Evolutionary conservation across 805 yeast genomes (phyloP), one percentile per base, ranked within the genome.

Genomic region (Suhomyces kilbournensis): DNA sequence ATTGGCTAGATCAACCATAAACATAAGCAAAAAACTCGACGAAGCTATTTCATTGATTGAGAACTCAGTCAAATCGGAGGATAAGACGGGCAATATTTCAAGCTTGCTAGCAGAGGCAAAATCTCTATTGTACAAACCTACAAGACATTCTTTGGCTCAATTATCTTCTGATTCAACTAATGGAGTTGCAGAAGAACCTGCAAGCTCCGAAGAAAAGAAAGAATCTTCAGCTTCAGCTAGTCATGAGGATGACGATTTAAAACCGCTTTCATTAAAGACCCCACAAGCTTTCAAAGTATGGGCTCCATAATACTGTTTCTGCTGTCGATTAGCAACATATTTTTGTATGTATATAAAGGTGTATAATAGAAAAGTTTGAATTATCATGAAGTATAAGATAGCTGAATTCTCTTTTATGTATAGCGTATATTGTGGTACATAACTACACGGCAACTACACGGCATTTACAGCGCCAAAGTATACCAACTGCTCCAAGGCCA

Each of bases 1-100:
- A n/a, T 75, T 88, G 57, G 77, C 86, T 43, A 84, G 83, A 61
- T 75, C 83, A 15, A 80, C 90, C 1, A 70, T 77, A 17, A 60
- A 72, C 2, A 73, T 86, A 4, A 69, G 82, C 44, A 64, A 74
- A 39, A 85, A 81, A 59, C 64, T 84, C 45, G 65, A 67, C 45
- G 73, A 71, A 35, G 71, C 70, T 3, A 60, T 73, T 39, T 49
- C 58, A 2, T 46, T 60, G 20, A 50, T 56, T 9, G 56, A 58
- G 32, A 15, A 14, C 23, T 30, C 48, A 34, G 44, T 38, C 40
- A 47, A 46, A 32, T 32, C 49, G 19, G 60, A 49, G 19, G 44
- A 44, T 2, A 48, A 50, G 38, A 7, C 48, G 6, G 22, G 44
- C 4, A 48, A 45, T 15, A 56, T 66, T 15, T 23, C 60, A 17